Evolutionary conservation across 1,139 yeast genomes (phyloP).

Genomic region (Magnusiomyces paraingens): DNA sequence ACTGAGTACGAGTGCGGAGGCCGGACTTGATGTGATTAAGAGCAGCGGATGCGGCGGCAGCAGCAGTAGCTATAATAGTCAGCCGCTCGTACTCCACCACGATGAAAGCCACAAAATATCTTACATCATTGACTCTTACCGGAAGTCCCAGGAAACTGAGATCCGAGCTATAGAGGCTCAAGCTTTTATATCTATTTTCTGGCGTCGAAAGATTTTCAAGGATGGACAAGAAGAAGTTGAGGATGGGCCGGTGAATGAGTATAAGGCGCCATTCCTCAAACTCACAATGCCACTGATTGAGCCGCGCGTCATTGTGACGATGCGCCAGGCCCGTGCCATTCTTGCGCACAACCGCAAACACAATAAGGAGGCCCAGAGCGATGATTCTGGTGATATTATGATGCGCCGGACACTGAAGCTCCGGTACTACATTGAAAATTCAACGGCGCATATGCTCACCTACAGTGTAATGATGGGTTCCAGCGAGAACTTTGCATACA

Average conservation of each 20-base stretch:
- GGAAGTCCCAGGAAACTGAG: conserved; percentile 22
- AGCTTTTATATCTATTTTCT: conserved; percentile 27
- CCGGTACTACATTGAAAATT: conserved; percentile 60
- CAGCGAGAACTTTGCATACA: conserved; percentile 36
- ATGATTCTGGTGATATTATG: conserved; percentile 3
- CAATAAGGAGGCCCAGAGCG: conserved; percentile 3
- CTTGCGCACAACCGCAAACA: too few relatives aligned
- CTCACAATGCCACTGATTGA: conserved; percentile 56
- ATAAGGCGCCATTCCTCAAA: conserved; percentile 27
- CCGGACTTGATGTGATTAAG: conserved; percentile 12
- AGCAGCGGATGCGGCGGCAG: conserved; percentile 10
- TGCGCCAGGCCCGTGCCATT: neutral
- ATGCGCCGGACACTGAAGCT: neutral
- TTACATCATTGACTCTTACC: conserved; percentile 26
- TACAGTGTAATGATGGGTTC: conserved; percentile 47
- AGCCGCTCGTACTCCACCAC: conserved; percentile 19
- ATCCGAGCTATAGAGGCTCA: conserved; percentile 30
- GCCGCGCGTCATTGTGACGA: conserved; percentile 54
- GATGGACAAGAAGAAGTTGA: conserved; percentile 11
- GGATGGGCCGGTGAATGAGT: conserved; percentile 21
- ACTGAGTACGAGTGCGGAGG: conserved; percentile 13
- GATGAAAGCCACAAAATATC: conserved; percentile 25
- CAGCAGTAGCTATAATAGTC: neutral
- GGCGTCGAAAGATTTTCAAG: conserved; percentile 25
- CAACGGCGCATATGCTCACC: conserved; percentile 60